A percentile compares a stretch with the other conserved stretches of the same genome.
Evolutionary conservation across 169 alveolate species (phyloP).

Genomic region (Plasmodium inui): DNA sequence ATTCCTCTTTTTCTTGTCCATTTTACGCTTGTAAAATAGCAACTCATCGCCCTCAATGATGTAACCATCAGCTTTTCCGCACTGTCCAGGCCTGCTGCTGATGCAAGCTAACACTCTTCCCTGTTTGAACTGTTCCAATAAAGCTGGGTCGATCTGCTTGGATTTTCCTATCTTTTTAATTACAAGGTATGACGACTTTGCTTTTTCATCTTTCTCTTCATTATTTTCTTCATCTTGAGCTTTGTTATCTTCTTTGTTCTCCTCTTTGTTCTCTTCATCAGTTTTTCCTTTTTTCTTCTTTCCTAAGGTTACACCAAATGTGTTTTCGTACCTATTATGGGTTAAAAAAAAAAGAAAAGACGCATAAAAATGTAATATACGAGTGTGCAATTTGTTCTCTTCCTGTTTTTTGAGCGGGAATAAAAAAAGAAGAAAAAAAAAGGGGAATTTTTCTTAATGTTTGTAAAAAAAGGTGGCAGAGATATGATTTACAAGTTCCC

Average conservation of each 20-base stretch:
- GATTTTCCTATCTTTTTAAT: constrained; percentile 84
- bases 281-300: constrained; percentile 72
- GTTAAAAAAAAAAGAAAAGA: neutral
- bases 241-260: constrained; percentile 16
- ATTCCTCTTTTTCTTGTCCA: constrained; percentile 96
- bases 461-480: neutral
- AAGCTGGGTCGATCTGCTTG: constrained; percentile 86
- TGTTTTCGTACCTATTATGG: constrained; percentile 75
- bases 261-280: constrained; percentile 77
- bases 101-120: constrained; percentile 98
- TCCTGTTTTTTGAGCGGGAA: too few species aligned
- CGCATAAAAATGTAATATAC: too few species aligned
- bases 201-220: constrained; percentile 75
- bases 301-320: constrained; percentile 75
- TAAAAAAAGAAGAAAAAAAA: too few species aligned
- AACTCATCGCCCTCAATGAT: constrained; percentile 98
- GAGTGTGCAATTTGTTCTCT: too few species aligned
- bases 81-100: constrained; percentile 98
- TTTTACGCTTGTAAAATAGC: constrained; percentile 96
- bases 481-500: neutral
- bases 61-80: constrained; percentile 98
- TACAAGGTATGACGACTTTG: constrained; percentile 76
- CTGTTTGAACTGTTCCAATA: constrained; percentile 96
- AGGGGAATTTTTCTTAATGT: neutral
- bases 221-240: constrained; percentile 79